These are phyloP conservation scores for Pythium plurisporium DNA, from an alignment of 352 stramenopile genomes.

Conservation along the genomic window DNA sequence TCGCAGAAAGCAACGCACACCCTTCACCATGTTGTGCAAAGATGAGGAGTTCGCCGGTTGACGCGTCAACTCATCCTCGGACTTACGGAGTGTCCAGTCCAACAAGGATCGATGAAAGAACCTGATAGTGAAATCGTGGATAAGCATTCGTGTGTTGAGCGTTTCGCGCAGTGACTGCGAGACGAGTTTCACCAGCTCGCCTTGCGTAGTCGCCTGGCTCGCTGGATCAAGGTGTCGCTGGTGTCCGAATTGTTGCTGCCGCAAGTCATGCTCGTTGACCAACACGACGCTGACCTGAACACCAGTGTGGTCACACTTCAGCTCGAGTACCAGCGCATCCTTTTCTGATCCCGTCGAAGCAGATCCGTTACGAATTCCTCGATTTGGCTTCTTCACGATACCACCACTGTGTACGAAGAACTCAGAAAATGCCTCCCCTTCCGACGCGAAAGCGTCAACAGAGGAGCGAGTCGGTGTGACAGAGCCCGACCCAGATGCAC, in stretches of 20 bases:
- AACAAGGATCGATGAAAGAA: constrained; percentile 71
- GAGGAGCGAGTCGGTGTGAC: constrained; percentile 12
- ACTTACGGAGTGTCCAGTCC: constrained; percentile 33
- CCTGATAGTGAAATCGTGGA: constrained; percentile 73
- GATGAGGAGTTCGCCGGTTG: constrained; percentile 20
- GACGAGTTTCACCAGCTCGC: constrained; percentile 37
- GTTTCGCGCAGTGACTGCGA: constrained; percentile 41
- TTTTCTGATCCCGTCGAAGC: constrained; percentile 14
- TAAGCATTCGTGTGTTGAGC: constrained; percentile 52
- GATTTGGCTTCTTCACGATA: constrained; percentile 24
- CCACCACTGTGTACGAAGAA: constrained; percentile 49
- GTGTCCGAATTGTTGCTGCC: constrained; percentile 58
- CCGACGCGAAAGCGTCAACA: constrained; percentile 29
- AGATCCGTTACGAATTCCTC: background rate
- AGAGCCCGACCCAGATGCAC: background rate
- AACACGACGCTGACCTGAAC: constrained; percentile 57
- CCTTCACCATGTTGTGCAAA: constrained; percentile 79
- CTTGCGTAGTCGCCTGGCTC: background rate
- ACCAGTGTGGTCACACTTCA: constrained; percentile 72
- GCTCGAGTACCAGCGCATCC: constrained; percentile 55
- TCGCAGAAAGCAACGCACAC: constrained; percentile 66
- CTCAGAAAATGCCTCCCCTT: constrained; percentile 55
- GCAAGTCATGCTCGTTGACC: constrained; percentile 54
- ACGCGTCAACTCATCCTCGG: background rate
- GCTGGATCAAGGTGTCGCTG: constrained; percentile 32